Percentiles rank a stretch among this genome's conserved stretches.
These are phyloP conservation scores for Russula griseocarnosa DNA, from an alignment of 768 basidiomycete species.

Conservation along the genomic window DNA sequence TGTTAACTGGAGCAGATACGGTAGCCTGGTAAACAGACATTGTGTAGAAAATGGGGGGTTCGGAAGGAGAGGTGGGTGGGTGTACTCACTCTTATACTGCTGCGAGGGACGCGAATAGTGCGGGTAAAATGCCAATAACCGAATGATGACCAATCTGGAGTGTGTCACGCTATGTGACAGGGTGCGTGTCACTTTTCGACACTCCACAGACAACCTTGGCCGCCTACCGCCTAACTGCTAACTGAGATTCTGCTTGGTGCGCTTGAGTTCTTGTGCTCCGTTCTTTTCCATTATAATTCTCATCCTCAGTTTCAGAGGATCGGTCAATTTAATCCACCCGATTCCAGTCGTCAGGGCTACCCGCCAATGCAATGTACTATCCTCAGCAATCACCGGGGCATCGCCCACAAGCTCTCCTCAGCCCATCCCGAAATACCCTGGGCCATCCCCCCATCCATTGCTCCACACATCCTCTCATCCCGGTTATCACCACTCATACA, in stretches of 20 bases:
- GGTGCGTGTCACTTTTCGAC: background rate
- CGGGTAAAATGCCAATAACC: conserved; percentile 8
- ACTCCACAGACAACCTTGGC: no score
- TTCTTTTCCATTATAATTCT: background rate
- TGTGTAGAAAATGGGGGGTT: conserved; percentile 23
- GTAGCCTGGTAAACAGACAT: conserved; percentile 80
- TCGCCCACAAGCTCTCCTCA: conserved; percentile 64
- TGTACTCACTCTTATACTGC: conserved; percentile 23
- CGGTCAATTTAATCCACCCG: conserved; percentile 22
- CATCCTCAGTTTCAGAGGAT: conserved; percentile 4
- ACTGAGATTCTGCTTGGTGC: conserved; percentile 8
- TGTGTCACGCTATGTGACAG: conserved; percentile 3
- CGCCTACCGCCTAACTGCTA: no score
- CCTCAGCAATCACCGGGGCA: conserved; percentile 77
- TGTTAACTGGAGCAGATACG: conserved; percentile 91
- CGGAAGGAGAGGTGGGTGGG: background rate
- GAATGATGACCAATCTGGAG: conserved; percentile 17
- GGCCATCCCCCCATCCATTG: conserved; percentile 58
- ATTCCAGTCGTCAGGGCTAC: conserved; percentile 16
- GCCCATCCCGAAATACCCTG: conserved; percentile 72
- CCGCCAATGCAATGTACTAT: conserved; percentile 69
- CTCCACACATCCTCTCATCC: conserved; percentile 61
- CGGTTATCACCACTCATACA: conserved; percentile 70
- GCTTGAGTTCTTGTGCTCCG: background rate
- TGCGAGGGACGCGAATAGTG: conserved; percentile 29